Conservation (phyloP, 2,329 filamentous ascomycete species). For the Phoma sp. region DNA sequence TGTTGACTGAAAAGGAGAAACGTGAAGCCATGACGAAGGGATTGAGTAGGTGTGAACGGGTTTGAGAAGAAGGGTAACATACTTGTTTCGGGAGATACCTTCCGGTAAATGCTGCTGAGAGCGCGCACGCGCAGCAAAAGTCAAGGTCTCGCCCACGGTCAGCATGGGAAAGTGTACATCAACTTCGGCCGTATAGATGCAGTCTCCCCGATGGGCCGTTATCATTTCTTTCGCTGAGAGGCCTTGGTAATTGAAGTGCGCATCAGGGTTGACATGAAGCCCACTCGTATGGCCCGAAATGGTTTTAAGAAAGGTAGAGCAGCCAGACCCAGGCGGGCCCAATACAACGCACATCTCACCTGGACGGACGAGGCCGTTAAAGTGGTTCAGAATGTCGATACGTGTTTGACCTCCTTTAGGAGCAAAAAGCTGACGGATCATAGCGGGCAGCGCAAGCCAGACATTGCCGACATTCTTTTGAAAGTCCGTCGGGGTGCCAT, state of each 20-base stretch:
- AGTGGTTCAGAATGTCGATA: slow-evolving; percentile 63
- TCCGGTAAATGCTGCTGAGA: slow-evolving; percentile 68
- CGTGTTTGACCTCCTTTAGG: background rate
- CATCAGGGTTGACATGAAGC: slow-evolving; percentile 72
- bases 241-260: slow-evolving; percentile 80
- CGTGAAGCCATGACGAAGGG: too few species aligned
- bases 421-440: background rate
- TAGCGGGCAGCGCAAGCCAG: slow-evolving; percentile 4
- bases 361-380: slow-evolving; percentile 70
- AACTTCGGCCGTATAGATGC: slow-evolving; percentile 84
- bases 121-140: slow-evolving; percentile 76
- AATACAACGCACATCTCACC: slow-evolving; percentile 79
- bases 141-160: slow-evolving; percentile 79
- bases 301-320: slow-evolving; percentile 82
- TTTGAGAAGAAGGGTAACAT: slow-evolving; percentile 62
- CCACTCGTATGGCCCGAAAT: slow-evolving; percentile 81
- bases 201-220: slow-evolving; percentile 75
- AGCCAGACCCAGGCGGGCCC: slow-evolving; percentile 70
- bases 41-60: too few species aligned
- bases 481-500: slow-evolving; percentile 3
- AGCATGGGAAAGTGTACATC: slow-evolving; percentile 83
- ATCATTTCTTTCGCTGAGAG: slow-evolving; percentile 67
- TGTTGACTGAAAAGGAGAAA: too few species aligned
- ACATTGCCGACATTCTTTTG: slow-evolving; percentile 11
- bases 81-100: slow-evolving; percentile 63